Base-by-base conservation (phyloP, 2,329 filamentous ascomycete genomes). In the Karstenula rhodostoma region DNA sequence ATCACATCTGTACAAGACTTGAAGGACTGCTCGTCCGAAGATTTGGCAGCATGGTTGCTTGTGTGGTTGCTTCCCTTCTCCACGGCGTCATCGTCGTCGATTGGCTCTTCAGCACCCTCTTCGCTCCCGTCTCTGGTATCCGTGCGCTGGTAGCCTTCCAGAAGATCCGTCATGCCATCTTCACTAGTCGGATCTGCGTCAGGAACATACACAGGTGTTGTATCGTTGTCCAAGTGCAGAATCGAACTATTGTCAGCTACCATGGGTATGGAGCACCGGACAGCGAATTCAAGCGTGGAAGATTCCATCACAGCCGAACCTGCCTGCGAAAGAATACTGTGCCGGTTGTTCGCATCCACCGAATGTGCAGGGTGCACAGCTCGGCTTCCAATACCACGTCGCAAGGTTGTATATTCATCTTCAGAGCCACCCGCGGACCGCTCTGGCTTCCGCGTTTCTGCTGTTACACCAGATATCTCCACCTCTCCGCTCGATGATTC, bases 1-100 rank as follows among this genome's bases (percentile, higher is more conserved):
- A 65, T 57, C 15, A 66, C 47, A 55, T 70, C 65, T 7, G 69
- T 71, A 40, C 70, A 74, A 29, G 73, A 73, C 55, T 75, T 75
- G 66, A 73, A 77, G 7, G 75, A 77, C 53, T 74, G 69, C 37
- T 70, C 69, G 50, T 75, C 72, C 7, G 70, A 77, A 12, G 70
- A 70, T 56, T 71, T 72, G 27, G 69, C 65, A n/a, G 60, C 58
- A 61, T 75, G 71, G 27, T 62, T 64, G 59, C 63, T 69, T n/a
- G 60, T 57, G 61, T 75, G 71, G 25, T 62, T 65, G 59, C 63
- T 69, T 19, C 52, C 66, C 55, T 56, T 65, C 17, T 69, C 65
- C 8, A 43, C 42, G 19, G 40, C 35, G 2, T 64, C 62, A 23
- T 61, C 62, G 12, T 15, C 44, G 23, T 23, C 27, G 6, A 37